These are phyloP conservation scores for Pelargonium cotyledonis DNA, from an alignment of 441 rosid species.

Conservation along the genomic window DNA sequence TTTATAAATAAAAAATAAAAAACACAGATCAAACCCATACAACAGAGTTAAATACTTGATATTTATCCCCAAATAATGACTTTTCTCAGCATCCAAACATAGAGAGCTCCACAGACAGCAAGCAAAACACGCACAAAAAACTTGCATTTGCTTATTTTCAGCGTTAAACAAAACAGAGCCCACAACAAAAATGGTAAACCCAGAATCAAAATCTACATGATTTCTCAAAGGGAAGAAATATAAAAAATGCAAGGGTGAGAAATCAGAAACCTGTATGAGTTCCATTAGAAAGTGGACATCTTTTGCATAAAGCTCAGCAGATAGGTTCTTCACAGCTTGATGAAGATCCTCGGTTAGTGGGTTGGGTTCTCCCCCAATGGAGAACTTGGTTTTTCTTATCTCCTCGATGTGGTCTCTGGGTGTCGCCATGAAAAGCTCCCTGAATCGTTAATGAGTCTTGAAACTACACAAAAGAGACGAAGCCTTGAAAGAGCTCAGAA, in stretches of 20 bases:
- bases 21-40: background rate
- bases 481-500: background rate
- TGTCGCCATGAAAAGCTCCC: constrained; percentile 17
- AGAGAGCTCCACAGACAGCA: background rate
- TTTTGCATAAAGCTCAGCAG: constrained; percentile 67
- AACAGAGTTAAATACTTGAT: background rate
- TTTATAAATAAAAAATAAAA: too few species aligned
- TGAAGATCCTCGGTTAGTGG: constrained; percentile 18
- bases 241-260: background rate
- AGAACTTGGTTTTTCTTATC: constrained; percentile 36
- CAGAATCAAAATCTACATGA: background rate
- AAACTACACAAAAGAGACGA: background rate
- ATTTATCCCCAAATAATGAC: too few species aligned
- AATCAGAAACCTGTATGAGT: constrained; percentile 42
- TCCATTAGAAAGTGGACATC: constrained; percentile 59
- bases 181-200: background rate
- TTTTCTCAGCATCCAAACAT: constrained; percentile 3
- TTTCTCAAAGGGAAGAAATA: background rate
- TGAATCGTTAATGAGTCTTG: background rate
- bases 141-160: background rate
- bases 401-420: constrained; percentile 43
- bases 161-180: background rate
- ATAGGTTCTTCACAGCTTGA: constrained; percentile 30
- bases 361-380: constrained; percentile 32
- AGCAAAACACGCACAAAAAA: background rate